These are phyloP conservation scores for Strigomonas galati DNA, from an alignment of 208 protist species.

Conservation along the genomic window DNA sequence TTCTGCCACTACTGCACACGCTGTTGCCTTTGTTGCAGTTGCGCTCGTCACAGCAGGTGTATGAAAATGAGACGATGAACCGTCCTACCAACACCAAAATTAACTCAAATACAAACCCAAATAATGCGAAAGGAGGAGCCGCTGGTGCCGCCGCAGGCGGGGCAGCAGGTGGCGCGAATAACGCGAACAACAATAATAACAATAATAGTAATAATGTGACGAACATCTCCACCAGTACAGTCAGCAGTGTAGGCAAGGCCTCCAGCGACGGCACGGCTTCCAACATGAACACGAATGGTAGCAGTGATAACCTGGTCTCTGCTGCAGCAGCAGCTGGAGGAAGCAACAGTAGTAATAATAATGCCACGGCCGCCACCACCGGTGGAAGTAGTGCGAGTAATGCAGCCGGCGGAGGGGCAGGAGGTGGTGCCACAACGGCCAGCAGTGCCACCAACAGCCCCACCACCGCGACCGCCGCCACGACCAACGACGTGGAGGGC, in stretches of 20 bases:
- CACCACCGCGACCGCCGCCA: too few species aligned
- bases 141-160: too few species aligned
- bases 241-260: background rate
- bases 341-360: too few species aligned
- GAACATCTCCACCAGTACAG: too few species aligned
- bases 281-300: background rate
- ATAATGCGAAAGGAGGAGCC: too few species aligned
- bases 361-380: too few species aligned
- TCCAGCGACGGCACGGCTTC: background rate
- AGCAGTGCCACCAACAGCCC: too few species aligned
- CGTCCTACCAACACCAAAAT: background rate
- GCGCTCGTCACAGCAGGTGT: background rate
- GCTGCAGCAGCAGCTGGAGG: too few species aligned
- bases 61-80: background rate
- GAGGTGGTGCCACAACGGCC: too few species aligned
- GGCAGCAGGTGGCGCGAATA: too few species aligned
- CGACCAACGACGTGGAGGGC: background rate
- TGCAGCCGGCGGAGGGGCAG: background rate
- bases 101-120: background rate
- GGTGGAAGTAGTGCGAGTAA: background rate
- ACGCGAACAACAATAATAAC: background rate
- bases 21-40: slow-evolving; percentile 17
- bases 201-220: background rate
- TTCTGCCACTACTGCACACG: slow-evolving; percentile 54
- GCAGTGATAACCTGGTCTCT: background rate